Evolutionary conservation across 176 grass and related monocot genomes (phyloP).

Genomic region (Triticum urartu): DNA sequence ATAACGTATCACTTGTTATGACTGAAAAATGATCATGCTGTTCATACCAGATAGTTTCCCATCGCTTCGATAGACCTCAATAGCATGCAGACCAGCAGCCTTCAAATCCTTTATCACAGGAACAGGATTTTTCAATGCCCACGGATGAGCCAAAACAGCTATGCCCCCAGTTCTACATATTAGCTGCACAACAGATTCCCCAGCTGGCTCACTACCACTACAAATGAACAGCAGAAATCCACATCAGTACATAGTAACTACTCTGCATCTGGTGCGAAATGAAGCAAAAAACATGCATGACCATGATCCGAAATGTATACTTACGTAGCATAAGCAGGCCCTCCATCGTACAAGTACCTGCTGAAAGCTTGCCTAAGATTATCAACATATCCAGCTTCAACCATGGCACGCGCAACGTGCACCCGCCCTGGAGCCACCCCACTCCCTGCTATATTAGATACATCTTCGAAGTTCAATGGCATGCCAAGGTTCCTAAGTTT

Average conservation of each 20-base stretch:
- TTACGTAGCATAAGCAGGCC: slow-evolving; percentile 85
- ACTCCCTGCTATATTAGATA: slow-evolving; percentile 60
- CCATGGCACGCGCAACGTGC: slow-evolving; percentile 78
- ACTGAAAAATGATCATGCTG: neutral
- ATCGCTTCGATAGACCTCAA: slow-evolving; percentile 65
- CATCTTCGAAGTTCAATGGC: slow-evolving; percentile 58
- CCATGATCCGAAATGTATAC: neutral
- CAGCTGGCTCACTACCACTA: slow-evolving; percentile 60
- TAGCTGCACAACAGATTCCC: slow-evolving; percentile 55
- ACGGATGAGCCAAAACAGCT: slow-evolving; percentile 78
- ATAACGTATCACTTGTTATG: neutral
- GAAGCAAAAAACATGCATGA: neutral
- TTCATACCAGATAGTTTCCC: slow-evolving; percentile 75
- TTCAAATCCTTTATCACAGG: slow-evolving; percentile 58
- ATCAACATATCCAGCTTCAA: slow-evolving; percentile 75
- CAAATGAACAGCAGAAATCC: slow-evolving; percentile 20
- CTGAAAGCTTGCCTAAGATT: slow-evolving; percentile 74
- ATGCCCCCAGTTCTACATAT: slow-evolving; percentile 58
- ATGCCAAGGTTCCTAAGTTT: slow-evolving; percentile 62
- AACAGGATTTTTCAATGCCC: slow-evolving; percentile 71
- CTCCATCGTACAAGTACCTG: slow-evolving; percentile 66
- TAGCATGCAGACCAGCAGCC: slow-evolving; percentile 61
- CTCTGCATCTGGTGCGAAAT: neutral
- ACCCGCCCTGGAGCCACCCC: slow-evolving; percentile 74
- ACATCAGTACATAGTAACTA: neutral